A percentile compares a stretch with the other conserved stretches of the same genome.
phyloP scores from a whole-genome alignment of 2,329 filamentous ascomycete species.

The Fusarium acutatum region DNA sequence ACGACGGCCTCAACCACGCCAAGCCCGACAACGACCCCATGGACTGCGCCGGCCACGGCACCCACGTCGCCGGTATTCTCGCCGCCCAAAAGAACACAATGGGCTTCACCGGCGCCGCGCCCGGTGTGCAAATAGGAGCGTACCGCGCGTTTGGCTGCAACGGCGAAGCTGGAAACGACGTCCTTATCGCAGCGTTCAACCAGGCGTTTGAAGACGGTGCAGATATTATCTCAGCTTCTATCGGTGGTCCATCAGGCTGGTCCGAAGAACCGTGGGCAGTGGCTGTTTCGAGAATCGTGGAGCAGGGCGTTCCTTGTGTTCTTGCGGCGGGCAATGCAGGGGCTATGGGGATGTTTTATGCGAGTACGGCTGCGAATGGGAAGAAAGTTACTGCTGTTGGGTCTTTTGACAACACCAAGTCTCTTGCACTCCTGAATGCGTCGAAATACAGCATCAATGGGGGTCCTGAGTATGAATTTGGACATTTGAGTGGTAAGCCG shows the following conservation, averaged over 20 bases:
- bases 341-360: conserved; percentile 56
- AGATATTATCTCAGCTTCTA: conserved; percentile 64
- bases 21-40: conserved; percentile 61
- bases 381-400: conserved; percentile 58
- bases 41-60: conserved; percentile 67
- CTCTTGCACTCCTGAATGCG: conserved; percentile 53
- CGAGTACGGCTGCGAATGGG: conserved; percentile 58
- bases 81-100: conserved; percentile 63
- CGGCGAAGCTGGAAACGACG: conserved; percentile 60
- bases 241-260: conserved; percentile 63
- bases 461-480: conserved; percentile 49
- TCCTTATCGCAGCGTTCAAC: conserved; percentile 67
- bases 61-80: conserved; percentile 69
- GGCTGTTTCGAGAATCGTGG: conserved; percentile 61
- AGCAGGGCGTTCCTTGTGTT: conserved; percentile 61
- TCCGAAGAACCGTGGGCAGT: conserved; percentile 60
- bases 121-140: conserved; percentile 63
- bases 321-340: conserved; percentile 64
- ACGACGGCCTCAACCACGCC: conserved; percentile 51
- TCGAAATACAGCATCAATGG: conserved; percentile 53
- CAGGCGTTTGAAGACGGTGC: conserved; percentile 68
- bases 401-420: conserved; percentile 58
- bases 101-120: conserved; percentile 66
- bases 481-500: conserved; percentile 54
- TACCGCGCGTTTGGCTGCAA: conserved; percentile 67